These are phyloP conservation scores for Neurospora tetraspora DNA, from an alignment of 495 filamentous ascomycete species.

Conservation along the genomic window DNA sequence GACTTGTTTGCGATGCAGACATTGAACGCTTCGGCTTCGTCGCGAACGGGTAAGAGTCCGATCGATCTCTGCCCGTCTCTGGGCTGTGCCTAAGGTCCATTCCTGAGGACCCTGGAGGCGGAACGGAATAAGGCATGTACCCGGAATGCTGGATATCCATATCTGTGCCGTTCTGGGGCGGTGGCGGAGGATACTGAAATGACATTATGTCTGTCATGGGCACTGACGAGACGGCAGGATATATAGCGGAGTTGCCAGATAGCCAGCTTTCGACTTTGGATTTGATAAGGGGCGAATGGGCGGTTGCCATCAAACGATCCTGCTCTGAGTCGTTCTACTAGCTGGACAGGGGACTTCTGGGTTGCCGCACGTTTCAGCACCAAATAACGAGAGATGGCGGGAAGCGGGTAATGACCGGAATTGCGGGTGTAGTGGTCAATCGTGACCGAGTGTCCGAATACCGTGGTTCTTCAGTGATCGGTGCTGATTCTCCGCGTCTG, in stretches of 20 bases:
- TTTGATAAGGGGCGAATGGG: slow-evolving; percentile 22
- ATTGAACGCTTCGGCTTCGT: slow-evolving; percentile 50
- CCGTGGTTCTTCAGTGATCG: not conserved
- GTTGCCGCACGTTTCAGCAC: slow-evolving; percentile 7
- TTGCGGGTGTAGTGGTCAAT: slow-evolving; percentile 12
- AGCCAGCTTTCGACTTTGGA: slow-evolving; percentile 22
- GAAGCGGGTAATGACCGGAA: slow-evolving; percentile 14
- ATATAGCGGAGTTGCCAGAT: slow-evolving; percentile 22
- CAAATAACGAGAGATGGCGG: slow-evolving; percentile 13
- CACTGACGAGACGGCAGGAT: slow-evolving; percentile 23
- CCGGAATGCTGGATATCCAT: slow-evolving; percentile 33
- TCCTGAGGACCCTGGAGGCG: slow-evolving; percentile 29
- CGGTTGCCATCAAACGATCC: slow-evolving; percentile 24
- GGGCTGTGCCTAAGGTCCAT: slow-evolving; percentile 29
- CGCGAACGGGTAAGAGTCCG: slow-evolving; percentile 26
- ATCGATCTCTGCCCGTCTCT: slow-evolving; percentile 26
- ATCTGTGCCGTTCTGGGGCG: slow-evolving; percentile 32
- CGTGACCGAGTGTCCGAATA: not conserved
- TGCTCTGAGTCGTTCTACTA: slow-evolving; percentile 12
- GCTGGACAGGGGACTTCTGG: slow-evolving; percentile 7
- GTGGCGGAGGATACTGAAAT: slow-evolving; percentile 41
- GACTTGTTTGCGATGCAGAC: slow-evolving; percentile 41
- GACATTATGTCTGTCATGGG: slow-evolving; percentile 41
- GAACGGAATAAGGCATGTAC: slow-evolving; percentile 30
- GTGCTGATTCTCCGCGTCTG: not conserved